Evolutionary conservation across 2,329 filamentous ascomycete species (phyloP), one percentile per base, ranked within the genome.

Genomic region (Botrytis pseudocinerea): DNA sequence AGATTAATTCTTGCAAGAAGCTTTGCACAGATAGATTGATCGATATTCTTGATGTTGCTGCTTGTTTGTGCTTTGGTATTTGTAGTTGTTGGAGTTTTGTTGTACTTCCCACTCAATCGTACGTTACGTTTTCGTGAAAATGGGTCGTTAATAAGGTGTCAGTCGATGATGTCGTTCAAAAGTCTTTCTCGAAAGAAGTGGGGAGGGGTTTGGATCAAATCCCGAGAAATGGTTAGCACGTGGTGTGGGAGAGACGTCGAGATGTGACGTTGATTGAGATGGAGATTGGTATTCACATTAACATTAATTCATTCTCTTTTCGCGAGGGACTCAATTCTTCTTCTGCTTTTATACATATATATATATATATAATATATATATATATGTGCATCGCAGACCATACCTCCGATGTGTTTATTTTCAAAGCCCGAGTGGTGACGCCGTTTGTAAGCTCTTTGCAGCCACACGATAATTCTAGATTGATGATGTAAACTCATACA

Each of bases 161-260:
- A 68, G 16, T 68, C 48, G 35, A 68, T 68, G 65, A 68, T 68
- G 65, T 68, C 46, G 64, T 28, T 42, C 64, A 35, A 25, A 48
- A 35, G 60, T 35, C 51, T 57, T 57, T 40, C 62, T 48, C 5
- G 16, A 28, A 40, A 28, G 64, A 51, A 28, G 61, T 22, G 48
- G 46, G 64, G 35, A 42, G 35, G 46, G 12, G 46, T 16, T 66
- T 66, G 1, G 38, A 68, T 54, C 46, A 28, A 42, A 40, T 54
- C 35, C 46, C 25, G 64, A 54, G 22, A 51, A 65, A 42, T 28
- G n/a, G n/a, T 6, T n/a, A n/a, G 25, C 2, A 25, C 2, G 18
- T 35, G 6, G 59, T 61, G 38, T 38, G 9, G 38, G 8, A 38
- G 59, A 60, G 35, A 61, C 14, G 22, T 5, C 28, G 14, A 38